These are phyloP conservation scores for Kwoniella sp. DNA, from an alignment of 768 basidiomycete genomes.

Conservation along the genomic window DNA sequence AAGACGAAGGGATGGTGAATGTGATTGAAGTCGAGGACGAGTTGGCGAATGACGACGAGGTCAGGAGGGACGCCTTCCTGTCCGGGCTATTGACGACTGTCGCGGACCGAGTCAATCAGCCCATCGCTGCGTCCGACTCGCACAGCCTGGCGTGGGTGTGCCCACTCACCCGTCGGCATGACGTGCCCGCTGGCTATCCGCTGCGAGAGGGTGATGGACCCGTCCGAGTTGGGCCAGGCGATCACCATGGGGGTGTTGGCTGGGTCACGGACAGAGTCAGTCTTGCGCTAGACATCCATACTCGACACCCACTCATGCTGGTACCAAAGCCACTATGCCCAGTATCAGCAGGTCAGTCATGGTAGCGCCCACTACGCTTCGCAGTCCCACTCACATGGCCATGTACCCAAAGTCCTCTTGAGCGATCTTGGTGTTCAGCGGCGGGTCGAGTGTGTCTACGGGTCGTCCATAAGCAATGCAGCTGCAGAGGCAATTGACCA, in stretches of 20 bases:
- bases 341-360: conserved; percentile 1
- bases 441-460: conserved; percentile 26
- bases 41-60: conserved; percentile 47
- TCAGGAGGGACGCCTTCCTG: conserved; percentile 58
- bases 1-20: conserved; percentile 31
- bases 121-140: background rate
- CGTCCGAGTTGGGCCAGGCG: conserved; percentile 65
- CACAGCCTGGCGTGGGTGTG: too few relatives aligned
- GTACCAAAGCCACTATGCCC: conserved; percentile 27
- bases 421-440: conserved; percentile 6
- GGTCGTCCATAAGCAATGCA: background rate
- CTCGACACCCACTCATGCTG: conserved; percentile 25
- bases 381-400: conserved; percentile 28
- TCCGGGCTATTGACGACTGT: conserved; percentile 52
- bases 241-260: conserved; percentile 59
- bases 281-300: background rate
- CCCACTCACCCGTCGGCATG: conserved; percentile 59
- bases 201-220: conserved; percentile 64
- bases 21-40: conserved; percentile 27
- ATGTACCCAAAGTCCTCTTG: conserved; percentile 28
- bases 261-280: background rate
- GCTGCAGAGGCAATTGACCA: background rate
- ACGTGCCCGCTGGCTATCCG: conserved; percentile 56
- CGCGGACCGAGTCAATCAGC: conserved; percentile 11
- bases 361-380: background rate